Evolutionary conservation across 2,329 filamentous ascomycete genomes (phyloP).

Genomic region (Juglanconis sp.): DNA sequence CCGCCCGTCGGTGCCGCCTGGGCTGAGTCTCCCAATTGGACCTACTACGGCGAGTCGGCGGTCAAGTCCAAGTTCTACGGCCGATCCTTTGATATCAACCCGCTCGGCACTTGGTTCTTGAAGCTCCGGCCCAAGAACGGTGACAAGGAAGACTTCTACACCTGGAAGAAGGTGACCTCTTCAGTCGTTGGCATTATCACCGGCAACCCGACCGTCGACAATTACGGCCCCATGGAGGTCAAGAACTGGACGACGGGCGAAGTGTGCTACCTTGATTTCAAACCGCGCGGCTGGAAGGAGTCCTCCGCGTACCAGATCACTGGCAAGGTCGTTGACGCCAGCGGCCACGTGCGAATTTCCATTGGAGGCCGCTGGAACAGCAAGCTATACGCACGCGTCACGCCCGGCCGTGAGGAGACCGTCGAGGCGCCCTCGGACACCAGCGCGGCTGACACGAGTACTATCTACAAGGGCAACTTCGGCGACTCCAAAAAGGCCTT

Average conservation of each 20-base stretch:
- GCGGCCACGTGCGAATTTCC: slow-evolving; percentile 80
- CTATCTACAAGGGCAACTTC: slow-evolving; percentile 47
- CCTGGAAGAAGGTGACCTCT: slow-evolving; percentile 98
- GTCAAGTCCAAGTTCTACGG: slow-evolving; percentile 97
- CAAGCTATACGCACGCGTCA: slow-evolving; percentile 89
- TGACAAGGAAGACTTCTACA: slow-evolving; percentile 83
- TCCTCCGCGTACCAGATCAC: slow-evolving; percentile 84
- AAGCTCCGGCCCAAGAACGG: slow-evolving; percentile 73
- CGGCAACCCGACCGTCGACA: slow-evolving; percentile 93
- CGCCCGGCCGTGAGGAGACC: slow-evolving; percentile 80
- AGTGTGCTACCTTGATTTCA: slow-evolving; percentile 86
- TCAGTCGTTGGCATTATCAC: slow-evolving; percentile 99
- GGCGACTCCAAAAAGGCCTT: slow-evolving; percentile 71
- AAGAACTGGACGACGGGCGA: slow-evolving; percentile 97
- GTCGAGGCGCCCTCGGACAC: slow-evolving; percentile 56
- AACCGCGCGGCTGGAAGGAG: slow-evolving; percentile 92
- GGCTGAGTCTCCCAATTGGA: slow-evolving; percentile 91
- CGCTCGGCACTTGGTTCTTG: slow-evolving; percentile 94
- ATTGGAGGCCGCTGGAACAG: slow-evolving; percentile 97
- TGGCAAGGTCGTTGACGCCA: slow-evolving; percentile 77
- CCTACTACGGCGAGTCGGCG: slow-evolving; percentile 93
- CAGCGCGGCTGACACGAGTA: slow-evolving; percentile 21
- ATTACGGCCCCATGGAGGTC: slow-evolving; percentile 95
- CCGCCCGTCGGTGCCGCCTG: slow-evolving; percentile 90
- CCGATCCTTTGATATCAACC: slow-evolving; percentile 95